Percentiles rank a stretch among this genome's conserved stretches.
Evolutionary conservation across 306 rosid species (phyloP).

Genomic region (Fragaria ananassa): DNA sequence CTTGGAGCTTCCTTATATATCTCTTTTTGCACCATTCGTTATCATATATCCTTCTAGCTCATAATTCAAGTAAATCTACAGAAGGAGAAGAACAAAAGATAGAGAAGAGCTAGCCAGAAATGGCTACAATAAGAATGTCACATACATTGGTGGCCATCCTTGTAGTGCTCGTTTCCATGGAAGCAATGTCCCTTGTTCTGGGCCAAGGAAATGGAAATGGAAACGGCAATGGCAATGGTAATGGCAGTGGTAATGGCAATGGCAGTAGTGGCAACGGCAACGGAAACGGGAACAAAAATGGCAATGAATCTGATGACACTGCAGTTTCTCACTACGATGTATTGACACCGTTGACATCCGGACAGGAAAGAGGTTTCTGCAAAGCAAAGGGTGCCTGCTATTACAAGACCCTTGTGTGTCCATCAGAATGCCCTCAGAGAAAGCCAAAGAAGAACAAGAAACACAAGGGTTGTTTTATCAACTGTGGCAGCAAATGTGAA

Average conservation of each 20-base stretch:
- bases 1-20: neutral
- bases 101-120: neutral
- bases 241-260: neutral
- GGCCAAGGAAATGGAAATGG: constrained; percentile 9
- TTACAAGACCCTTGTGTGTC: constrained; percentile 47
- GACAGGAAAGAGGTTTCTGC: constrained; percentile 59
- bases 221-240: neutral
- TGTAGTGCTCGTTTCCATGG: constrained; percentile 3
- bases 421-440: constrained; percentile 46
- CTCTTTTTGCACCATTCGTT: neutral
- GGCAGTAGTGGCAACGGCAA: neutral
- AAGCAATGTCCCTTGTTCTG: constrained; percentile 8
- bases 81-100: neutral
- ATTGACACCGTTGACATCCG: constrained; percentile 31
- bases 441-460: constrained; percentile 80
- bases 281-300: neutral
- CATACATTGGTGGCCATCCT: constrained; percentile 1
- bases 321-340: constrained; percentile 26
- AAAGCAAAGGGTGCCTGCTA: constrained; percentile 36
- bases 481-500: constrained; percentile 74
- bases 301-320: constrained; percentile 17
- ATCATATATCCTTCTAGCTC: neutral
- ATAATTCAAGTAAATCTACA: neutral
- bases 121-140: constrained; percentile 12
- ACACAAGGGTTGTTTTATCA: constrained; percentile 57